Conservation (phyloP, 2,329 filamentous ascomycete genomes). For the Beauveria bassiana region DNA sequence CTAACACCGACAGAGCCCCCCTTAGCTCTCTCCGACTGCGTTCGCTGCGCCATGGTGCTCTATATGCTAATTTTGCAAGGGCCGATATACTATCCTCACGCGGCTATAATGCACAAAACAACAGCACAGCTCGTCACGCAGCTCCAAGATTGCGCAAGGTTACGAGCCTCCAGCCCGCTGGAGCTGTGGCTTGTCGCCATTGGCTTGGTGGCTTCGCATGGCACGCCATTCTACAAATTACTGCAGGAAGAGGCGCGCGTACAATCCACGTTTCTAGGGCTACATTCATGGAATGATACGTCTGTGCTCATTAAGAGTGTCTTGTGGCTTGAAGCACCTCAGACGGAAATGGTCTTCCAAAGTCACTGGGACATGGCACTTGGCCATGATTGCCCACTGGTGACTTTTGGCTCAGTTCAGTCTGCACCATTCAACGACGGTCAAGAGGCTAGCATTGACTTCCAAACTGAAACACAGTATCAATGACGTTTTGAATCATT, state of each 20-base stretch:
- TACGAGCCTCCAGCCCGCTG: not conserved
- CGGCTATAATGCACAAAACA: not conserved
- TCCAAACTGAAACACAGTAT: not conserved
- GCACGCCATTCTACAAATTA: not conserved
- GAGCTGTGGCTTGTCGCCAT: slow-evolving; percentile 1
- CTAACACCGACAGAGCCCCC: slow-evolving; percentile 16
- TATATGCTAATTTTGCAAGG: slow-evolving; percentile 8
- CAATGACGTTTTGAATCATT: too few species aligned
- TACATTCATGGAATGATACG: not conserved
- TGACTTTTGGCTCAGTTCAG: not conserved
- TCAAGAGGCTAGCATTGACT: too few species aligned
- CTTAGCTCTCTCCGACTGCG: not conserved
- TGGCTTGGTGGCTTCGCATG: slow-evolving; percentile 4
- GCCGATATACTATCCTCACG: slow-evolving; percentile 6
- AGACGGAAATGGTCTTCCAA: not conserved
- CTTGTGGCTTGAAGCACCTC: not conserved
- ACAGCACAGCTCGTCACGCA: not conserved
- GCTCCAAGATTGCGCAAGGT: not conserved
- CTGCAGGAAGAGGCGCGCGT: not conserved
- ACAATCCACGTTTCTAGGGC: not conserved
- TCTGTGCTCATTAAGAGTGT: not conserved
- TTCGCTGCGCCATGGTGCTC: not conserved
- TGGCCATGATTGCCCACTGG: not conserved
- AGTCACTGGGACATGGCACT: slow-evolving; percentile 9
- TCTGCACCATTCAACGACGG: not conserved